These are phyloP conservation scores for Saksenaea vasiformis DNA, from an alignment of 371 early-diverging fungal genomes.

Conservation along the genomic window DNA sequence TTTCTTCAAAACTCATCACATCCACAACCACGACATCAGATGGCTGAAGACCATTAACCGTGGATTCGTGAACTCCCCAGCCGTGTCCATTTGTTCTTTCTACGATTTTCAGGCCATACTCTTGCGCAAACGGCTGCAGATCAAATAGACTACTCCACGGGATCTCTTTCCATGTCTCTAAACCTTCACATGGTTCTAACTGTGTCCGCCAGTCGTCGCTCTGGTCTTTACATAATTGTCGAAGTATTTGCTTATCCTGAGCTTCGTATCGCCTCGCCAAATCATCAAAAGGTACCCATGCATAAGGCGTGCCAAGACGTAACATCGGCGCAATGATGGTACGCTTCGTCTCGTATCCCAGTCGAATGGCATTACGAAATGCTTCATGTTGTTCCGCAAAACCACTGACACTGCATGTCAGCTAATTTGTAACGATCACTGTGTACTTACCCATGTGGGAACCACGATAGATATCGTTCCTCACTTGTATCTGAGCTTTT, in stretches of 20 bases:
- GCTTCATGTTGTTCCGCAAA: slow-evolving; percentile 47
- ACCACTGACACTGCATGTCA: slow-evolving; percentile 15
- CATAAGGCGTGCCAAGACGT: slow-evolving; percentile 34
- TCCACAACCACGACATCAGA: slow-evolving; percentile 35
- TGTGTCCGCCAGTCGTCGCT: slow-evolving; percentile 21
- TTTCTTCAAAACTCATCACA: slow-evolving; percentile 39
- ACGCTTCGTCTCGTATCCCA: slow-evolving; percentile 46
- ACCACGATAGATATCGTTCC: slow-evolving; percentile 30
- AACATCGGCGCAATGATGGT: slow-evolving; percentile 50
- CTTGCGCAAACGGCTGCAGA: slow-evolving; percentile 13
- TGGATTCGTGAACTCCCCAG: slow-evolving; percentile 42
- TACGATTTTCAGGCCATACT: slow-evolving; percentile 40
- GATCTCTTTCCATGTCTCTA: slow-evolving; percentile 32
- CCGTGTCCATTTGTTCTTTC: slow-evolving; percentile 40
- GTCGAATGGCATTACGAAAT: slow-evolving; percentile 46
- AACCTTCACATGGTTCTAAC: slow-evolving; percentile 21
- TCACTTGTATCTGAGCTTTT: background rate
- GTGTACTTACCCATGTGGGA: slow-evolving; percentile 36
- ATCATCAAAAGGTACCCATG: slow-evolving; percentile 44
- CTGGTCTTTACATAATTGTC: slow-evolving; percentile 17
- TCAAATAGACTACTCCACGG: slow-evolving; percentile 27
- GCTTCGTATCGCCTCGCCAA: slow-evolving; percentile 37
- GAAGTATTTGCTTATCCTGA: slow-evolving; percentile 29
- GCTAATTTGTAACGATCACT: background rate
- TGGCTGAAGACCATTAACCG: slow-evolving; percentile 5